phyloP scores from a whole-genome alignment of 2,329 filamentous ascomycete genomes.

The Aspergillus pseudoglaucus region DNA sequence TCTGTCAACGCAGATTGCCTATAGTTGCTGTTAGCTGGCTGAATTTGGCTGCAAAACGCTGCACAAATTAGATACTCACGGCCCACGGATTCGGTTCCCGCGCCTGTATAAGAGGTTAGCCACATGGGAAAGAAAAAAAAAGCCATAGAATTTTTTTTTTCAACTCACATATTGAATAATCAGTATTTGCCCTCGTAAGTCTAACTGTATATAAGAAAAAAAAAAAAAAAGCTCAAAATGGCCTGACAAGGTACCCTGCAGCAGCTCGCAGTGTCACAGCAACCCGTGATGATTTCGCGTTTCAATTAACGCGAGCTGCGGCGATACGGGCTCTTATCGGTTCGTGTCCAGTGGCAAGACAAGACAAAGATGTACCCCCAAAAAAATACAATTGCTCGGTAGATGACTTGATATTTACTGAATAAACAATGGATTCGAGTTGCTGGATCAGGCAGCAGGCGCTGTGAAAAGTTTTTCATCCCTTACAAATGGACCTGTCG shows the following conservation, averaged over 20 bases:
- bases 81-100: constrained; percentile 35
- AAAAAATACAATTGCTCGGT: not conserved
- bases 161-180: not conserved
- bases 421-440: not conserved
- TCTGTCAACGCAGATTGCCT: constrained; percentile 62
- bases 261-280: constrained; percentile 21
- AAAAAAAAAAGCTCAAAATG: not conserved
- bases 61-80: constrained; percentile 32
- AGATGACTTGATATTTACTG: not conserved
- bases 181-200: not conserved
- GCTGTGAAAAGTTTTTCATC: constrained; percentile 5
- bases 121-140: not conserved
- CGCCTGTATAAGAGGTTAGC: constrained; percentile 12
- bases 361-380: not conserved
- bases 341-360: constrained; percentile 5
- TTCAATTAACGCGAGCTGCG: constrained; percentile 33
- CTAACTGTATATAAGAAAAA: not conserved
- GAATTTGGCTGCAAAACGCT: not conserved
- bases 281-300: constrained; percentile 34
- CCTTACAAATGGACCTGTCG: not conserved
- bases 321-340: constrained; percentile 8
- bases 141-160: not conserved
- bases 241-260: not conserved
- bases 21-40: constrained; percentile 10
- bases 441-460: not conserved